Conservation (phyloP, 768 basidiomycete genomes). For the Tulasnella sp. region DNA sequence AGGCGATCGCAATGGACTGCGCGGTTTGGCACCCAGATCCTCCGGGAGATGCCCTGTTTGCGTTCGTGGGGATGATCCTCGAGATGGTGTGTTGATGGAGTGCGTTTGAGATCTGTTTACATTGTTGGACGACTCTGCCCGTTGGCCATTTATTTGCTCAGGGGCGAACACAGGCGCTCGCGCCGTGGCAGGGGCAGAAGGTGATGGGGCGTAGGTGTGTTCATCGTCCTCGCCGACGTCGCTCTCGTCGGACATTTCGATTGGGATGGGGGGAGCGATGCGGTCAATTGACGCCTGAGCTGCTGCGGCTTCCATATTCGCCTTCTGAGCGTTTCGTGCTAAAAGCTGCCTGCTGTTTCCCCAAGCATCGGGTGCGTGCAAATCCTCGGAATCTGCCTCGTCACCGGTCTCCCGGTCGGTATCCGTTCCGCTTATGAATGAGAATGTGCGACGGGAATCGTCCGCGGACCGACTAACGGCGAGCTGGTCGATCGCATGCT, state of each 20-base stretch:
- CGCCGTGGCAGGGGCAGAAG: background rate
- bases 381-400: slow-evolving; percentile 34
- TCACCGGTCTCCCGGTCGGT: slow-evolving; percentile 35
- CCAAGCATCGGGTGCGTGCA: slow-evolving; percentile 38
- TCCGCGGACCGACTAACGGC: slow-evolving; percentile 38
- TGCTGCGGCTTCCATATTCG: slow-evolving; percentile 34
- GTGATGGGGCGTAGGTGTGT: slow-evolving; percentile 22
- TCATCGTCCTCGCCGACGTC: slow-evolving; percentile 50
- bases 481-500: slow-evolving; percentile 80
- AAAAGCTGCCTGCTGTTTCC: slow-evolving; percentile 51
- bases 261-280: slow-evolving; percentile 51
- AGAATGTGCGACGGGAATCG: slow-evolving; percentile 51
- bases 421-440: slow-evolving; percentile 48
- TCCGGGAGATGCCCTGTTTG: too few relatives aligned
- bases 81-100: too few relatives aligned
- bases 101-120: too few relatives aligned
- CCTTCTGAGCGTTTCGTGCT: slow-evolving; percentile 48
- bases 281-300: slow-evolving; percentile 31
- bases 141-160: too few relatives aligned
- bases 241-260: slow-evolving; percentile 70
- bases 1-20: too few relatives aligned
- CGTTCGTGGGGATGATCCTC: too few relatives aligned
- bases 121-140: too few relatives aligned
- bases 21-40: too few relatives aligned
- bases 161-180: background rate